Evolutionary conservation across 1,139 yeast genomes (phyloP).

Genomic region (Lodderomyces theae): DNA sequence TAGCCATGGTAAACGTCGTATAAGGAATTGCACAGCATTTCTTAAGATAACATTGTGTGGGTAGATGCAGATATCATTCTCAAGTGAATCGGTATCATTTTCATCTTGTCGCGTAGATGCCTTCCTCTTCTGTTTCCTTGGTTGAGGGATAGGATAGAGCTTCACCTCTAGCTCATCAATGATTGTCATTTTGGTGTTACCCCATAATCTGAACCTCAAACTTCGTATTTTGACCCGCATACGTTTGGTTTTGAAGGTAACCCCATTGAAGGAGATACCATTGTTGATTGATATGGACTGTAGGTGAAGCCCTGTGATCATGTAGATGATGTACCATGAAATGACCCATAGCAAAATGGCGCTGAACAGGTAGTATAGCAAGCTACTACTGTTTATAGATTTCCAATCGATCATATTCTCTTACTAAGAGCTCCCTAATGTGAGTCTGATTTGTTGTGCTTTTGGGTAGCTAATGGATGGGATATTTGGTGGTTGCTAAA

Average conservation of each 20-base stretch:
- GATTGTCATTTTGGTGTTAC: constrained; percentile 34
- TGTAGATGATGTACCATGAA: constrained; percentile 28
- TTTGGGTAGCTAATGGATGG: not conserved
- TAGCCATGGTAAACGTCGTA: constrained; percentile 25
- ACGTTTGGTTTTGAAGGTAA: constrained; percentile 19
- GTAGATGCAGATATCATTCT: constrained; percentile 15
- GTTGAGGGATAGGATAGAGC: not conserved
- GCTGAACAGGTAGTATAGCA: constrained; percentile 8
- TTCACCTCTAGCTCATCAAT: constrained; percentile 24
- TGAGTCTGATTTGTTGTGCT: not conserved
- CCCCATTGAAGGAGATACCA: constrained; percentile 39
- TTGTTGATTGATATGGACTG: constrained; percentile 35
- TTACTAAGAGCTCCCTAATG: too few species aligned
- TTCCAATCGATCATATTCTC: constrained; percentile 1
- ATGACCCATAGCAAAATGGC: constrained; percentile 8
- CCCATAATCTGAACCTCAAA: constrained; percentile 40
- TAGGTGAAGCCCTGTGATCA: constrained; percentile 34
- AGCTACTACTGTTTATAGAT: constrained; percentile 6
- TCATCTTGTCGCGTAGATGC: not conserved
- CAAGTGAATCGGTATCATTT: constrained; percentile 1
- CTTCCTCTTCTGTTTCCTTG: constrained; percentile 3
- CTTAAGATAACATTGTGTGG: constrained; percentile 19
- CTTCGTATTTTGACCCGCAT: constrained; percentile 21
- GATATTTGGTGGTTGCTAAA: too few species aligned
- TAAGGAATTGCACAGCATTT: constrained; percentile 15